Evolutionary conservation across 2,329 filamentous ascomycete species (phyloP).

Genomic region (Aspergillus pseudoglaucus): DNA sequence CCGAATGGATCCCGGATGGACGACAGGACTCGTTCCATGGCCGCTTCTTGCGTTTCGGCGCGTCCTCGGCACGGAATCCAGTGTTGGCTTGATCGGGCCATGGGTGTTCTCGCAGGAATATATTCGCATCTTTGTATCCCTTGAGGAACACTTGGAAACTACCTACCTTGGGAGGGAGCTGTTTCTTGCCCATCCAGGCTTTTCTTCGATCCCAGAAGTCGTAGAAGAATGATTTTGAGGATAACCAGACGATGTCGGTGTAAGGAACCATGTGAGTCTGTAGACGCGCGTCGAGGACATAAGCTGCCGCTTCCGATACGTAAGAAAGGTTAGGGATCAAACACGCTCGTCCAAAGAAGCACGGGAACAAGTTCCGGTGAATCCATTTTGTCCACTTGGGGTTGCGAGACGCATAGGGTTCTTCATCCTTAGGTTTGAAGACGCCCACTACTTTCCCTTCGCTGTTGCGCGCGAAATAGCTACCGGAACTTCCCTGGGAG

Average conservation of each 20-base stretch:
- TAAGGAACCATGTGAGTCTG: conserved; percentile 91
- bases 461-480: conserved; percentile 89
- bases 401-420: conserved; percentile 93
- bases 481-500: conserved; percentile 91
- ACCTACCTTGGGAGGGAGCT: conserved; percentile 80
- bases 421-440: conserved; percentile 98
- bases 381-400: conserved; percentile 99
- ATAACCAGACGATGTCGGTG: conserved; percentile 88
- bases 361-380: conserved; percentile 93
- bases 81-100: conserved; percentile 84
- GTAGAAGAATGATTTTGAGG: conserved; percentile 96
- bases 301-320: conserved; percentile 94
- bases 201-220: conserved; percentile 93
- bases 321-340: conserved; percentile 97
- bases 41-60: conserved; percentile 61
- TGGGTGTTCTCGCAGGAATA: conserved; percentile 89
- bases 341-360: conserved; percentile 91
- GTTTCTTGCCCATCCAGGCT: conserved; percentile 79
- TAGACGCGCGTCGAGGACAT: conserved; percentile 84
- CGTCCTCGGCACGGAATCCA: conserved; percentile 62
- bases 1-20: conserved; percentile 54
- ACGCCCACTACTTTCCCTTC: conserved; percentile 94
- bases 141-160: conserved; percentile 98
- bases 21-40: conserved; percentile 79
- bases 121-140: conserved; percentile 92